Percentiles rank a stretch among this genome's conserved stretches.
Conservation (phyloP, 2,329 filamentous ascomycete species). For the Coniochaeta prunicola region DNA sequence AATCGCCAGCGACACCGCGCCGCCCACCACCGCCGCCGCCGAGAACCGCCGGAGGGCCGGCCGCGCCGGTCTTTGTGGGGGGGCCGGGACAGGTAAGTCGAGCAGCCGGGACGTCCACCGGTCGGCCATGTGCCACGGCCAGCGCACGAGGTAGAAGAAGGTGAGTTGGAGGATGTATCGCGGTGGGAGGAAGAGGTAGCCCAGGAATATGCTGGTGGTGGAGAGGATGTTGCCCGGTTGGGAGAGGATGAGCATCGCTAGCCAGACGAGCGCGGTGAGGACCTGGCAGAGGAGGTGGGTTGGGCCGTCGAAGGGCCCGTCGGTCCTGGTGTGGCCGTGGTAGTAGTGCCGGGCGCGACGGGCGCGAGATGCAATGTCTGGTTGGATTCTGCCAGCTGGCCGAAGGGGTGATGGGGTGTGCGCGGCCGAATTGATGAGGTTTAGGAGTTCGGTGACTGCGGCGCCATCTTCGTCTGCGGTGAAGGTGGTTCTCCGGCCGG, state of each 20-base stretch:
- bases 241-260: conserved; percentile 11
- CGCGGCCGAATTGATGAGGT: neutral
- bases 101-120: too few relatives aligned
- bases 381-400: too few relatives aligned
- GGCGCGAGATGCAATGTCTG: neutral
- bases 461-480: too few relatives aligned
- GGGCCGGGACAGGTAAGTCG: neutral
- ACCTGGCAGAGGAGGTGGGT: conserved; percentile 11
- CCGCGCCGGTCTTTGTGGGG: neutral
- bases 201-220: conserved; percentile 2
- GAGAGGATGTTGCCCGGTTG: conserved; percentile 10
- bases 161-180: conserved; percentile 2
- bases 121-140: too few relatives aligned
- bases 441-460: neutral
- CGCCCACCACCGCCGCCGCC: conserved; percentile 5
- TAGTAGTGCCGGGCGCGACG: neutral
- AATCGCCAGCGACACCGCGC: conserved; percentile 1
- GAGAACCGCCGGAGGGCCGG: neutral
- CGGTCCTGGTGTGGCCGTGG: conserved; percentile 10
- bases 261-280: conserved; percentile 14
- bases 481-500: neutral
- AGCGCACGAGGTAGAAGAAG: conserved; percentile 2
- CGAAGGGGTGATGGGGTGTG: neutral
- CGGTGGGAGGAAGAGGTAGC: neutral
- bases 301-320: neutral